Conservation (phyloP, 371 early-diverging fungal species). For the Actinomucor elegans region DNA sequence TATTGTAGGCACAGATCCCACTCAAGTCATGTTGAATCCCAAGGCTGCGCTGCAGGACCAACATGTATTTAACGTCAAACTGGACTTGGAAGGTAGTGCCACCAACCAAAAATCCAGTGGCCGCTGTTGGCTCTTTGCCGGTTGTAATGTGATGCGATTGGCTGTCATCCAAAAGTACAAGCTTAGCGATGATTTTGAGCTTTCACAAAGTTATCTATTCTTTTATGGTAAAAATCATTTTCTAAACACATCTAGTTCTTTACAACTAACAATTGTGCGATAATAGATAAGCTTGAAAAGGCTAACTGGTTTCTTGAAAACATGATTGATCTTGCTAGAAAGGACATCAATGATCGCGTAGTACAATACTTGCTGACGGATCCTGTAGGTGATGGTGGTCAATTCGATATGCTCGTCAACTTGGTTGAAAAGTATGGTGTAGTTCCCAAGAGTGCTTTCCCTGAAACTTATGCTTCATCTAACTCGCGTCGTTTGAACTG, state of each 20-base stretch:
- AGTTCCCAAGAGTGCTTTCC: conserved; percentile 71
- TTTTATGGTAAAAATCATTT: conserved; percentile 66
- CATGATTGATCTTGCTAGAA: conserved; percentile 66
- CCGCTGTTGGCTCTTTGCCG: conserved; percentile 89
- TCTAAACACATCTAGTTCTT: no score
- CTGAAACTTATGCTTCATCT: conserved; percentile 71
- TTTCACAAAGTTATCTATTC: conserved; percentile 79
- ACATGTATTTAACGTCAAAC: conserved; percentile 62
- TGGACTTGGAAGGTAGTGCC: conserved; percentile 60
- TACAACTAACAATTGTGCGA: conserved; percentile 6
- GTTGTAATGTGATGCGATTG: conserved; percentile 46
- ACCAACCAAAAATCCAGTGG: conserved; percentile 81
- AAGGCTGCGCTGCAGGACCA: conserved; percentile 31
- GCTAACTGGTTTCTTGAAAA: conserved; percentile 81
- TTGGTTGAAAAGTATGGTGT: conserved; percentile 80
- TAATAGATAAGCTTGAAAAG: conserved; percentile 80
- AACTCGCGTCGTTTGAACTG: conserved; percentile 62
- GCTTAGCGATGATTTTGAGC: conserved; percentile 72
- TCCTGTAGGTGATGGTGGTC: conserved; percentile 67
- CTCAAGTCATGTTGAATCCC: conserved; percentile 61
- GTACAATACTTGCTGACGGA: conserved; percentile 69
- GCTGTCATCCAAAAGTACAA: conserved; percentile 53
- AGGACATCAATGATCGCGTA: conserved; percentile 67
- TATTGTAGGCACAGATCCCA: conserved; percentile 55
- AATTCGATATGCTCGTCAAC: conserved; percentile 82